These are phyloP conservation scores for Penicillium manginii DNA, from an alignment of 495 filamentous ascomycete genomes.

Conservation along the genomic window DNA sequence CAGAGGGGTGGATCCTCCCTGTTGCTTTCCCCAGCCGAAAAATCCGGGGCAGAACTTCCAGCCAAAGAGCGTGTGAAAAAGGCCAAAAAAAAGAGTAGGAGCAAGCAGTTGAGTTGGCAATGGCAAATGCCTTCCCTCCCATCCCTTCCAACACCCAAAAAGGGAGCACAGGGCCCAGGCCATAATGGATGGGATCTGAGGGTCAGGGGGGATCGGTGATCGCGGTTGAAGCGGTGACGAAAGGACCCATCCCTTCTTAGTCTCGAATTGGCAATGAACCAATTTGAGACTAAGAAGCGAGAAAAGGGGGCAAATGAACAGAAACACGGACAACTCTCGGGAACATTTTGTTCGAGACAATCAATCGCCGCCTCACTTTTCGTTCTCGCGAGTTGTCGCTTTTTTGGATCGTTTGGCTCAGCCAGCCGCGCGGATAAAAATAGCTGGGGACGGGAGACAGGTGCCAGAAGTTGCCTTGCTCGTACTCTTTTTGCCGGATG, in stretches of 20 bases:
- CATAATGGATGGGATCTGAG: conserved; percentile 9
- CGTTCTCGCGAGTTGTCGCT: conserved; percentile 23
- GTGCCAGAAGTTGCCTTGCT: conserved; percentile 1
- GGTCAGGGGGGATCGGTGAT: conserved; percentile 20
- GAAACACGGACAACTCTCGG: conserved; percentile 8
- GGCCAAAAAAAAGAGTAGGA: conserved; percentile 11
- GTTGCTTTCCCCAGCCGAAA: conserved; percentile 12
- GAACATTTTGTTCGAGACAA: background rate
- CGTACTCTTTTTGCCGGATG: conserved; percentile 7
- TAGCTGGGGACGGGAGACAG: background rate
- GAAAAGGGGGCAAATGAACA: conserved; percentile 7
- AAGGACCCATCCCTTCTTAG: conserved; percentile 16
- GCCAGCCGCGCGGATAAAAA: conserved; percentile 38
- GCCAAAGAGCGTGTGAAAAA: conserved; percentile 7
- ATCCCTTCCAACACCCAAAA: background rate
- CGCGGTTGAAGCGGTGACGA: conserved; percentile 20
- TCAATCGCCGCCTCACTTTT: conserved; percentile 34
- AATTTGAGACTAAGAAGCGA: background rate
- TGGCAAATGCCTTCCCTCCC: conserved; percentile 3
- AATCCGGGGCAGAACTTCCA: conserved; percentile 24
- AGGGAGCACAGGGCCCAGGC: conserved; percentile 16
- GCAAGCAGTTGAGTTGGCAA: conserved; percentile 18
- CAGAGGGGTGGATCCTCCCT: conserved; percentile 16
- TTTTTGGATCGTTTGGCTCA: conserved; percentile 13
- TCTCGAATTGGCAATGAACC: conserved; percentile 3